Base-by-base conservation (phyloP, 257 asterid genomes). In the Jasminum sambac region DNA sequence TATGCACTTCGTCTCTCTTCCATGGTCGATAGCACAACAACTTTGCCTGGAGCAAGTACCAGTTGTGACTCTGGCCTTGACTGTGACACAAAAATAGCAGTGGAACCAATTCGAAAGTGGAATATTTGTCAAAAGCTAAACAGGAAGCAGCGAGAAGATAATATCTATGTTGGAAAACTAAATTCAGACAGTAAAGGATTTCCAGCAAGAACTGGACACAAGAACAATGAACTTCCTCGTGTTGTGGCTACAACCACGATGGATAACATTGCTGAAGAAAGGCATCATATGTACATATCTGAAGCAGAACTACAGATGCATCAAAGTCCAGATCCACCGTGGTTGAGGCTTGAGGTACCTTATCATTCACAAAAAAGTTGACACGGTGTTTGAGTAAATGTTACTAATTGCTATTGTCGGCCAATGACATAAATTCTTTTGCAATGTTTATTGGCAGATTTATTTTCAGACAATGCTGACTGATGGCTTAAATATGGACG, bases 231-330 rank as follows among this genome's bases (percentile, higher is more conserved):
- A 10, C 48, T 44, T 48, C 68, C 83, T 64, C 82, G 72, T 78
- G 71, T 67, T 41, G 65, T 72, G 67, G 67, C 25, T 41, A 62
- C 77, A n/a, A 58, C 63, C 66, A 38, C 52, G 5, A 76, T 74
- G 67, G 83, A 72, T 76, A 77, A 72, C 66, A 68, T 39, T 41
- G 57, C 75, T 37, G 87, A 84, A 70, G 96, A 90, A 66, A 89
- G 81, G 26, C 82, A 82, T 61, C 88, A 85, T 77, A 83, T 86
- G 94, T 84, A 80, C 72, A 89, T 93, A 76, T 86, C 95, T 66
- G 97, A 89, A 76, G 95, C 90, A 4, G 98, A 93, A 77, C 86
- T 93, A 52, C 90, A 83, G 67, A 88, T 89, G 94, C 98, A 87
- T 86, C 88, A 78, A 52, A 84, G 79, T 58, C 75, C 41, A 82